These are phyloP conservation scores for Emergomyces africanus DNA, from an alignment of 2,329 filamentous ascomycete species.

Conservation along the genomic window DNA sequence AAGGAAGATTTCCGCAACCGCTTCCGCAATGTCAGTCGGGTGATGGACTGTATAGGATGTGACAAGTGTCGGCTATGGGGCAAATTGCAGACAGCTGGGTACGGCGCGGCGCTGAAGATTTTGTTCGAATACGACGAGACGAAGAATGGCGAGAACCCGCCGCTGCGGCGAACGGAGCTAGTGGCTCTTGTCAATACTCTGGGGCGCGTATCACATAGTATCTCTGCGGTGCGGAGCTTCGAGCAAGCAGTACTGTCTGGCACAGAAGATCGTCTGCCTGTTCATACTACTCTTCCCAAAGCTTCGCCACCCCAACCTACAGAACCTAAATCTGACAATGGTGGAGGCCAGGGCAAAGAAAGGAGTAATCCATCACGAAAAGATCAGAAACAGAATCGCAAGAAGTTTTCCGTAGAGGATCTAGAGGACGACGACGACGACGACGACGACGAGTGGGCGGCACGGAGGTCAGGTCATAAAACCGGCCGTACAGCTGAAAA, in stretches of 20 bases:
- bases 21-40: constrained; percentile 87
- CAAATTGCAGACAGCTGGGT: constrained; percentile 89
- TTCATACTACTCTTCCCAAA: constrained; percentile 4
- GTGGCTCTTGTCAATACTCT: constrained; percentile 94
- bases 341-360: background rate
- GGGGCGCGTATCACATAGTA: constrained; percentile 68
- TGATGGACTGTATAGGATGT: constrained; percentile 98
- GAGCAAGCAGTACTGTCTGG: constrained; percentile 33
- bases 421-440: constrained; percentile 33
- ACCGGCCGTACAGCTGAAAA: background rate
- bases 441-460: constrained; percentile 18
- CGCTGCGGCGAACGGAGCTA: constrained; percentile 75
- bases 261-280: constrained; percentile 12
- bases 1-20: constrained; percentile 97
- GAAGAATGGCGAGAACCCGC: constrained; percentile 50
- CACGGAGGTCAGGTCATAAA: constrained; percentile 11
- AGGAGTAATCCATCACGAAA: background rate
- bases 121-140: constrained; percentile 81
- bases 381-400: constrained; percentile 22
- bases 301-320: background rate
- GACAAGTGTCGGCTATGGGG: constrained; percentile 98
- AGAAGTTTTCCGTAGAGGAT: constrained; percentile 11
- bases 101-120: constrained; percentile 88
- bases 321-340: background rate
- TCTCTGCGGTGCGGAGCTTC: constrained; percentile 65